Percentiles rank a stretch among this genome's conserved stretches.
Conservation (phyloP, 2,329 filamentous ascomycete species). For the Fusarium hainanense region DNA sequence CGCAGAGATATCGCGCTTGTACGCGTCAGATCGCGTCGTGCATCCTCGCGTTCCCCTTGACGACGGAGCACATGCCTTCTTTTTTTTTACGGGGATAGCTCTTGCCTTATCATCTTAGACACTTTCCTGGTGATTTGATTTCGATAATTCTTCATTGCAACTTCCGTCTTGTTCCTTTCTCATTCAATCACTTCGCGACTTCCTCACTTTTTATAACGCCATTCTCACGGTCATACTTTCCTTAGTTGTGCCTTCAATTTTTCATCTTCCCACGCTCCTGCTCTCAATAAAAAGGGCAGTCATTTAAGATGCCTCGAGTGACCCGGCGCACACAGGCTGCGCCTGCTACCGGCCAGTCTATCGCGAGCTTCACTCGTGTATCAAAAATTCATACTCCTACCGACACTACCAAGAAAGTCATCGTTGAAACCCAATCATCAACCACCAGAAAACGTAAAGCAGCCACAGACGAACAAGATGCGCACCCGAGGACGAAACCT, state of each 20-base stretch:
- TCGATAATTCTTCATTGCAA: slow-evolving; percentile 3
- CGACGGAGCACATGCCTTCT: slow-evolving; percentile 31
- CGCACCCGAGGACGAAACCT: slow-evolving; percentile 38
- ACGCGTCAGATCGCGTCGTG: slow-evolving; percentile 15
- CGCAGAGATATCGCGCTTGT: slow-evolving; percentile 4
- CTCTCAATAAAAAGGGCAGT: not conserved
- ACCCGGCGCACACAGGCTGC: slow-evolving; percentile 41
- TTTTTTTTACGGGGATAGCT: slow-evolving; percentile 15
- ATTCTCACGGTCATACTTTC: not conserved
- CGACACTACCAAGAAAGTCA: slow-evolving; percentile 51
- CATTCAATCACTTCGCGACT: slow-evolving; percentile 2
- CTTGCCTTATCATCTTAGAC: slow-evolving; percentile 20
- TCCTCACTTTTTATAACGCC: slow-evolving; percentile 6
- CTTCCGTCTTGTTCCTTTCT: slow-evolving; percentile 11
- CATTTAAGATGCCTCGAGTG: slow-evolving; percentile 43
- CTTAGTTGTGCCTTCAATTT: slow-evolving; percentile 8
- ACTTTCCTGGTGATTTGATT: slow-evolving; percentile 12
- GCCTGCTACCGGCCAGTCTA: slow-evolving; percentile 45
- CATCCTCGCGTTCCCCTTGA: slow-evolving; percentile 33
- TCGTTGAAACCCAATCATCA: slow-evolving; percentile 38
- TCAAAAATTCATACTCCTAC: slow-evolving; percentile 55
- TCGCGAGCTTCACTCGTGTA: slow-evolving; percentile 60
- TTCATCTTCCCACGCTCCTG: not conserved
- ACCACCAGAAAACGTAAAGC: slow-evolving; percentile 55
- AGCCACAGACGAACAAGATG: slow-evolving; percentile 42